Conservation (phyloP, 2,329 filamentous ascomycete genomes). For the Alternaria panax region DNA sequence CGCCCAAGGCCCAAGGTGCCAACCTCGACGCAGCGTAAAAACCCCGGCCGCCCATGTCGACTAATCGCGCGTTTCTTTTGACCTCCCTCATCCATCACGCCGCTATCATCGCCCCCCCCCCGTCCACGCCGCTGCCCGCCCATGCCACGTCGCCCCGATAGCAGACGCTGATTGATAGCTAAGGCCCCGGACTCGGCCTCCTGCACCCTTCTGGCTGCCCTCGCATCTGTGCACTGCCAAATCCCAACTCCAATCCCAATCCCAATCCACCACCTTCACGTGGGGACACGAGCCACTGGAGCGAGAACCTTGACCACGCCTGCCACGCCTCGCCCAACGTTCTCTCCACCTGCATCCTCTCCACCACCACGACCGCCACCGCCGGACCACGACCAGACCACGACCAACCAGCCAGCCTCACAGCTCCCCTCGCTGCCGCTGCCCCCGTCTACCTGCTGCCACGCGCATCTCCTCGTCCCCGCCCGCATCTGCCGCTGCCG, state of each 20-base stretch:
- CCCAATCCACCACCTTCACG: constrained; percentile 27
- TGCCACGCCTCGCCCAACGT: constrained; percentile 13
- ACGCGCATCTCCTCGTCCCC: constrained; percentile 17
- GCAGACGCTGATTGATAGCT: constrained; percentile 25
- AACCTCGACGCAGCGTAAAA: constrained; percentile 29
- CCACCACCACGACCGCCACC: constrained; percentile 14
- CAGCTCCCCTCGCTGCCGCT: constrained; percentile 2
- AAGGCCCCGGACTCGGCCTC: constrained; percentile 13
- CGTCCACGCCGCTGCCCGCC: constrained; percentile 14
- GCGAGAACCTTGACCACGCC: constrained; percentile 13
- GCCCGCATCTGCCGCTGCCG: constrained; percentile 26
- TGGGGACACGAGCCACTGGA: constrained; percentile 35
- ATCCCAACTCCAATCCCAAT: no score
- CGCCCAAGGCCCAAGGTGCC: constrained; percentile 13
- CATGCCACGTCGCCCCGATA: constrained; percentile 31
- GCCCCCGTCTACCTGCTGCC: background rate
- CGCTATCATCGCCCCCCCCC: constrained; percentile 6
- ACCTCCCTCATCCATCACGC: constrained; percentile 26
- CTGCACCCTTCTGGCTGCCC: background rate
- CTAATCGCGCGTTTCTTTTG: constrained; percentile 34
- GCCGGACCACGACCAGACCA: constrained; percentile 6
- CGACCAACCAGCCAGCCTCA: background rate
- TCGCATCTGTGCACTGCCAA: background rate
- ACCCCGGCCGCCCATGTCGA: constrained; percentile 25
- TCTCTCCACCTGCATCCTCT: constrained; percentile 6